Percentiles rank a stretch among this genome's conserved stretches.
These are phyloP conservation scores for Marvania coccoides DNA, from an alignment of 139 green algal species.

Conservation along the genomic window DNA sequence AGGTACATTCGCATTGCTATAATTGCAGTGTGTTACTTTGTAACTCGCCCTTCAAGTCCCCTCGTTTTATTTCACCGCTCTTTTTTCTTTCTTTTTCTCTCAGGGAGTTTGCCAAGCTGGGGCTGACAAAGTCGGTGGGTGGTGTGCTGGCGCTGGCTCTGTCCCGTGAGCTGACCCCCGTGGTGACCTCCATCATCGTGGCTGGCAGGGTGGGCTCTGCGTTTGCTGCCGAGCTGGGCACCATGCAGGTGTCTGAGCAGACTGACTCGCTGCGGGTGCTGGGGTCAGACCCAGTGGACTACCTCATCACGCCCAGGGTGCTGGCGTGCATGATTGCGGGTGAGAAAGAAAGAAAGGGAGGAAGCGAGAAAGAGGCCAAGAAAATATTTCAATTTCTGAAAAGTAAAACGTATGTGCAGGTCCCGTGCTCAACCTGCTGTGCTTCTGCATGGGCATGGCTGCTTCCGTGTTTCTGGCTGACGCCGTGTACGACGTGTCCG, in stretches of 20 bases:
- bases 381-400: too few species aligned
- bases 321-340: constrained; percentile 89
- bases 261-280: constrained; percentile 94
- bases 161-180: constrained; percentile 89
- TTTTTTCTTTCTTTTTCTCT: not conserved
- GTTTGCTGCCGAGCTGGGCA: constrained; percentile 97
- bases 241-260: constrained; percentile 98
- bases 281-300: constrained; percentile 93
- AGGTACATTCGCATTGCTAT: not conserved
- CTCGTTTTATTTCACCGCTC: not conserved
- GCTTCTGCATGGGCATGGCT: constrained; percentile 94
- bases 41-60: not conserved
- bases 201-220: constrained; percentile 89
- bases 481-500: constrained; percentile 82
- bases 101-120: constrained; percentile 89
- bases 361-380: too few species aligned
- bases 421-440: constrained; percentile 92
- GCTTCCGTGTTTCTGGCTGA: constrained; percentile 85
- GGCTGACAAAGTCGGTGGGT: constrained; percentile 89
- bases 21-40: not conserved
- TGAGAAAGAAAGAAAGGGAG: too few species aligned
- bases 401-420: too few species aligned
- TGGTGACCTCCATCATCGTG: constrained; percentile 97
- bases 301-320: constrained; percentile 92
- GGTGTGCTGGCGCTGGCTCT: constrained; percentile 93